Evolutionary conservation across 306 rosid genomes (phyloP), one percentile per base, ranked within the genome.

Genomic region (Glycine soja): DNA sequence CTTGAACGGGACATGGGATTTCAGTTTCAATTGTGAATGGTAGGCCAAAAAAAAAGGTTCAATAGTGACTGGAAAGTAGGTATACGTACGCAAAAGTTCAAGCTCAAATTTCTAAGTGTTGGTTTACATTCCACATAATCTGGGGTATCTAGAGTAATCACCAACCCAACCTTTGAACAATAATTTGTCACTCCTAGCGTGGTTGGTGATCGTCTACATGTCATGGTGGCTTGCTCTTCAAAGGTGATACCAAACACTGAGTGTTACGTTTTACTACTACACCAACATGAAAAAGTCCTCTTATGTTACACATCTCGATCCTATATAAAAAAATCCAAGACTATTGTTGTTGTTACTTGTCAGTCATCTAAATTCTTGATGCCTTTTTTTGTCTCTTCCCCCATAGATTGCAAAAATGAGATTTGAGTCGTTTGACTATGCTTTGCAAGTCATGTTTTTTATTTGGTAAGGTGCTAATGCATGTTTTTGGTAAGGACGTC

Each of bases 261-360:
- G 47, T 59, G 79, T 62, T 76, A 77, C 83, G 78, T 80, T 76
- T 83, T 72, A 38, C 89, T 83, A 72, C 87, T 52, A 36, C 85
- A 40, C 67, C 61, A 53, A 48, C 72, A 6, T 14, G 30, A 54
- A 64, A 24, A 77, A 46, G 50, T 57, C 74, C 8, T 36, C 43
- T 14, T 72, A 5, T 45, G 10, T 45, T 5, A 34, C 57, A 8
- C 77, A 4, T 38, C 19, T 59, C 10, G 53, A 63, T 63, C 75
- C 54, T 63, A 14, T 48, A 1, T 1, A 58, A 53, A 75, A 75
- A 38, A 38, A 0, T 64, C 18, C 65, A 46, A 11, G 56, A 63
- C 43, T 48, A 5, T 53, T 72, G 16, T 51, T 62, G 8, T 62
- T 58, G 14, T 58, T 3, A 53, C 19, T 57, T 30, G 1, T 64